These are phyloP conservation scores for Leucosporidium yakuticum DNA, from an alignment of 768 basidiomycete genomes.

Conservation along the genomic window DNA sequence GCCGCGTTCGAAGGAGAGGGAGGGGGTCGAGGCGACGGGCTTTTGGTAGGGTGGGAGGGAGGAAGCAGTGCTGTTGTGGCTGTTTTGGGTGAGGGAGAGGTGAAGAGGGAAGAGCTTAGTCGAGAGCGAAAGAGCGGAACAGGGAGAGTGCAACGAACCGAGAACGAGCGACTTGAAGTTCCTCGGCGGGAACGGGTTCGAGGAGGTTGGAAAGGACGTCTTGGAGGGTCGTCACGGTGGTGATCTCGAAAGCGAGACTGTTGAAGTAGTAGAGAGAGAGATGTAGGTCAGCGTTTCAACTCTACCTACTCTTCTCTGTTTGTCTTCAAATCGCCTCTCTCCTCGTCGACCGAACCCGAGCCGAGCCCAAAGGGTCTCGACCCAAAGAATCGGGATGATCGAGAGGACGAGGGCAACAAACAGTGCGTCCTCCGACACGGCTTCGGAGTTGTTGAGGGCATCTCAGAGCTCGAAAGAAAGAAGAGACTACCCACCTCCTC, in stretches of 20 bases:
- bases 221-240: not conserved
- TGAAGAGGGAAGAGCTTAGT: not conserved
- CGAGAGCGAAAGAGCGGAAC: not conserved
- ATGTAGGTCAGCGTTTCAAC: too few species aligned
- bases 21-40: not conserved
- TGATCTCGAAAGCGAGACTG: constrained; percentile 4
- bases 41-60: not conserved
- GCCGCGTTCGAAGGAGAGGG: constrained; percentile 2
- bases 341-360: too few species aligned
- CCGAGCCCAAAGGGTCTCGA: too few species aligned
- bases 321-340: too few species aligned
- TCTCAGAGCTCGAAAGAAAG: not conserved
- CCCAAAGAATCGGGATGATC: too few species aligned
- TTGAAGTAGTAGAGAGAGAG: too few species aligned
- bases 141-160: too few species aligned
- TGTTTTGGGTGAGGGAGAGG: too few species aligned
- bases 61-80: too few species aligned
- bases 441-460: too few species aligned
- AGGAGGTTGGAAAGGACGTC: not conserved
- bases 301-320: too few species aligned
- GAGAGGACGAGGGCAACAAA: not conserved
- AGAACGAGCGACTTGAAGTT: not conserved
- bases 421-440: not conserved
- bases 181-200: constrained; percentile 1
- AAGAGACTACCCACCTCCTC: constrained; percentile 5